These are phyloP conservation scores for Clonostachys sp. DNA, from an alignment of 2,329 filamentous ascomycete genomes.

Conservation along the genomic window DNA sequence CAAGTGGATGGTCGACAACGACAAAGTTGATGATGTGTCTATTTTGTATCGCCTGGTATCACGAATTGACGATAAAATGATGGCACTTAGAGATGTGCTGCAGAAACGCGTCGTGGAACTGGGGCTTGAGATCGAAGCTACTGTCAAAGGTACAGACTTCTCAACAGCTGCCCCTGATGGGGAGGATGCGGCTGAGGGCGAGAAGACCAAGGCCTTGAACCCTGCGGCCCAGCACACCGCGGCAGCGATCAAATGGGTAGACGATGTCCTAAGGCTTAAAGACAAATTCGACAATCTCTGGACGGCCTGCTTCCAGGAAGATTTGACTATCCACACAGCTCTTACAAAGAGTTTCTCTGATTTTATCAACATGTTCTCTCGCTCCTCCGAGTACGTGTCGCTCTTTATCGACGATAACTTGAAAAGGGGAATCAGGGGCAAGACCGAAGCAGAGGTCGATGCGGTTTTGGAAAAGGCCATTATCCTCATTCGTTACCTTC, in stretches of 20 bases:
- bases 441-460: conserved; percentile 86
- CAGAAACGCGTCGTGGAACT: conserved; percentile 74
- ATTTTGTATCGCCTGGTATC: conserved; percentile 76
- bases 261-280: conserved; percentile 81
- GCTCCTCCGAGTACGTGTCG: conserved; percentile 88
- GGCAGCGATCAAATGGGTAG: conserved; percentile 91
- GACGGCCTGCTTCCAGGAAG: conserved; percentile 65
- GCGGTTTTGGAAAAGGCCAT: conserved; percentile 84
- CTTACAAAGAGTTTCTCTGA: conserved; percentile 84
- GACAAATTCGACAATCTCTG: conserved; percentile 84
- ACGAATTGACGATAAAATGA: conserved; percentile 72
- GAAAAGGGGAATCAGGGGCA: conserved; percentile 89
- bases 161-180: conserved; percentile 33
- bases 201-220: conserved; percentile 26
- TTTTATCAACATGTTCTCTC: conserved; percentile 86
- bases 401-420: conserved; percentile 96
- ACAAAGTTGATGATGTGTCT: conserved; percentile 72
- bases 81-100: conserved; percentile 64
- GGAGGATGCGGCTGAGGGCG: conserved; percentile 40
- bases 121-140: conserved; percentile 77
- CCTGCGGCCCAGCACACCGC: conserved; percentile 73
- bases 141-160: conserved; percentile 51
- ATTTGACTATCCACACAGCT: conserved; percentile 74
- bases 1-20: conserved; percentile 86
- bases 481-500: conserved; percentile 78